Evolutionary conservation across 176 grass and related monocot species (phyloP).

Genomic region (Chloris gayana): DNA sequence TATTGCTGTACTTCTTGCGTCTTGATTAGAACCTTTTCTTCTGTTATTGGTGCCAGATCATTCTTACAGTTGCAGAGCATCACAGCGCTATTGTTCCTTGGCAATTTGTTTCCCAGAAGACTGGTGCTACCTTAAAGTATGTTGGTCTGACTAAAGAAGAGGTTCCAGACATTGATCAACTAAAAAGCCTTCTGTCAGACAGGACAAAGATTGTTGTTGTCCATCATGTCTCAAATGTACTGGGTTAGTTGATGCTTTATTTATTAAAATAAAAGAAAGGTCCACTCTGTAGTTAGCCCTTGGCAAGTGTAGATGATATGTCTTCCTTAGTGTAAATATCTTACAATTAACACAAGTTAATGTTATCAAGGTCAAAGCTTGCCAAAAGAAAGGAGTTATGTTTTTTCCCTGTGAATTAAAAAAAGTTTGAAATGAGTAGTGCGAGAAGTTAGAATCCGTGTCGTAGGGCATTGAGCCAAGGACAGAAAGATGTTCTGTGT

Average conservation of each 20-base stretch:
- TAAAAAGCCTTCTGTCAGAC: slow-evolving; percentile 77
- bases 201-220: slow-evolving; percentile 89
- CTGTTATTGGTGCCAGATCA: slow-evolving; percentile 52
- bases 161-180: slow-evolving; percentile 79
- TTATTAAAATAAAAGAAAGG: neutral
- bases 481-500: slow-evolving; percentile 17
- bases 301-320: neutral
- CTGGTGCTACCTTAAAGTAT: slow-evolving; percentile 84
- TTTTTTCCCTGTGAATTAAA: neutral
- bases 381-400: neutral
- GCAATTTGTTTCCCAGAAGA: slow-evolving; percentile 87
- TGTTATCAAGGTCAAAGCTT: slow-evolving; percentile 10
- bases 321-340: neutral
- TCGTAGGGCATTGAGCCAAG: neutral
- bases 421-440: neutral
- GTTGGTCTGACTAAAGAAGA: slow-evolving; percentile 86
- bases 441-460: neutral
- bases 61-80: slow-evolving; percentile 89
- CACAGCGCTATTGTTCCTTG: slow-evolving; percentile 92
- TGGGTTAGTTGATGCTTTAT: slow-evolving; percentile 55
- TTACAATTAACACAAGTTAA: neutral
- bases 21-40: slow-evolving; percentile 10
- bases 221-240: slow-evolving; percentile 88
- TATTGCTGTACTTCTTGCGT: slow-evolving; percentile 12
- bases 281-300: neutral